Conservation (phyloP, 306 rosid genomes). For the Amphicarpaea edgeworthii region DNA sequence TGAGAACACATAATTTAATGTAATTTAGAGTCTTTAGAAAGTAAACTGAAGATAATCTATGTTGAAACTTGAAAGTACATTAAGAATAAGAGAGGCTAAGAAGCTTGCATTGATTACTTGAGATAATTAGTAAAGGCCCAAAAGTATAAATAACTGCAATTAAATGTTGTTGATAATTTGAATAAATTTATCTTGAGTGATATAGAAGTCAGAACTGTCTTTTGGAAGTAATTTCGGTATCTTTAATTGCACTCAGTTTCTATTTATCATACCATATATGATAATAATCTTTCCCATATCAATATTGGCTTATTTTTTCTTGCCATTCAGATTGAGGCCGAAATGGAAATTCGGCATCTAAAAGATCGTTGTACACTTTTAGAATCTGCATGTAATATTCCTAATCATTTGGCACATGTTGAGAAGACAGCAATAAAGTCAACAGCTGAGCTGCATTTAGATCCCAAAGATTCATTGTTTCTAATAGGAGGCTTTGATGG, state of each 20-base stretch:
- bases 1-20: slow-evolving; percentile 5
- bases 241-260: slow-evolving; percentile 10
- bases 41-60: background rate
- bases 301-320: slow-evolving; percentile 37
- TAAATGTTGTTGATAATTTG: slow-evolving; percentile 25
- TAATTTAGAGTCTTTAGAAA: slow-evolving; percentile 12
- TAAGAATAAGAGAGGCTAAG: background rate
- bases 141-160: slow-evolving; percentile 35
- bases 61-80: background rate
- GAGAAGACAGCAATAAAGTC: slow-evolving; percentile 51
- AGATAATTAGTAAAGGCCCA: slow-evolving; percentile 1
- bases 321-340: slow-evolving; percentile 63
- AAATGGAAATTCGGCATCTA: slow-evolving; percentile 65
- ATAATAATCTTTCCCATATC: slow-evolving; percentile 5
- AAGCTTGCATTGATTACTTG: slow-evolving; percentile 38
- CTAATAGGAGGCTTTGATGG: slow-evolving; percentile 81
- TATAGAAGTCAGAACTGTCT: slow-evolving; percentile 22
- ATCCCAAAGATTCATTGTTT: slow-evolving; percentile 66
- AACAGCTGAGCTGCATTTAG: slow-evolving; percentile 52
- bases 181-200: background rate
- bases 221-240: slow-evolving; percentile 13
- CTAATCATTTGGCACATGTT: slow-evolving; percentile 37
- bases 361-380: slow-evolving; percentile 48
- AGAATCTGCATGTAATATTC: slow-evolving; percentile 55
- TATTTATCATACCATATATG: slow-evolving; percentile 8